Evolutionary conservation across 768 basidiomycete genomes (phyloP), one percentile per base, ranked within the genome.

Genomic region (Hemileccinum rubropunctum): DNA sequence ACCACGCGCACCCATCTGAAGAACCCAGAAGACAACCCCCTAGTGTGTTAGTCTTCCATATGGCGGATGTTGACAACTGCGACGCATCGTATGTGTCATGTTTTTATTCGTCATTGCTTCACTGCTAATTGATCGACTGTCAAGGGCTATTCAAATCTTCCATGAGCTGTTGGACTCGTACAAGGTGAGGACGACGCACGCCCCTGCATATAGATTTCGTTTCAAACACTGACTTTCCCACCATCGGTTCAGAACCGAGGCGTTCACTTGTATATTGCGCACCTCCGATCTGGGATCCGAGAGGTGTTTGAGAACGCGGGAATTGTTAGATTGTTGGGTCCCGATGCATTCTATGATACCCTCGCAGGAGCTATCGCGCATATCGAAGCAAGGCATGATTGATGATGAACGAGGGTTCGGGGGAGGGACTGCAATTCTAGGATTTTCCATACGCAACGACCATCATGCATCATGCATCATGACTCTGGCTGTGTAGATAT

Each of bases 51-150:
- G 91, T 97, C 18, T 94, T 99, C 69, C 95, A 98, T 59, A 78
- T 98, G 77, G 86, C 87, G 12, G 95, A 98, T 69, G 88, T 97
- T 4, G 91, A 94, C 50, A 80, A 76, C 15, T 84, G 91, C 52
- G 95, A 99, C 65, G 93, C 95, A 8, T 92, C 91, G 88, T 95
- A 61, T 67, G 87, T 72, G 18, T 13, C 28, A n/a, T 11, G 6
- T 2, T n/a, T 43, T 26, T 36, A 9, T 40, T 48, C 20, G 12
- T 36, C 43, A n/a, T 36, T n/a, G 5, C 37, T 27, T 13, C 21
- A 15, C 46, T 20, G 26, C 18, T 52, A 5, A 68, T 45, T 50
- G 23, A 23, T 23, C 5, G 50, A 45, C 23, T 37, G 17, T 30
- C 26, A 59, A 92, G 90, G 26, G 91, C 93, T 26, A 79, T 84